Evolutionary conservation across 768 basidiomycete genomes (phyloP).

Genomic region (Naematelia aurantialba): DNA sequence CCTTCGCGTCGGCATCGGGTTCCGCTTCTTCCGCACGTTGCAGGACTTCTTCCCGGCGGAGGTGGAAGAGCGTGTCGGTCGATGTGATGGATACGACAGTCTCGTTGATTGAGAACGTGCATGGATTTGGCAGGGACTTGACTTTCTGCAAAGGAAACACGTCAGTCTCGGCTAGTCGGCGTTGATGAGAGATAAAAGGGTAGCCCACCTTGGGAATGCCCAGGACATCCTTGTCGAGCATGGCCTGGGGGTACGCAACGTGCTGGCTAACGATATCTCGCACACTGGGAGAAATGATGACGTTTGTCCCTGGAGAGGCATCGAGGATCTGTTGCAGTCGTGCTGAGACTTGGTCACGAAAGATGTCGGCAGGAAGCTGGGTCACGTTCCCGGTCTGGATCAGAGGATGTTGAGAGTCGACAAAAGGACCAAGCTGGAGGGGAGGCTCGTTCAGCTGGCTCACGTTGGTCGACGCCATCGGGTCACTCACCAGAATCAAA

Average conservation of each 20-base stretch:
- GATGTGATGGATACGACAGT: conserved; percentile 74
- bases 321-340: conserved; percentile 61
- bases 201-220: conserved; percentile 50
- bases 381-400: conserved; percentile 73
- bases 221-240: conserved; percentile 49
- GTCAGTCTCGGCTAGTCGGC: not conserved
- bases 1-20: conserved; percentile 47
- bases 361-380: conserved; percentile 63
- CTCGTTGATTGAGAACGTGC: conserved; percentile 77
- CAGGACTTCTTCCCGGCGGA: conserved; percentile 76
- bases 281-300: conserved; percentile 77
- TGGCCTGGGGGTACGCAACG: conserved; percentile 75
- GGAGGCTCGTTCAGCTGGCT: not conserved
- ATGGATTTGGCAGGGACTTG: conserved; percentile 75
- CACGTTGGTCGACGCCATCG: not conserved
- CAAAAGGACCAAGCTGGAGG: conserved; percentile 82
- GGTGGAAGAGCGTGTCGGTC: conserved; percentile 82
- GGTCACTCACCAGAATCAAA: conserved; percentile 64
- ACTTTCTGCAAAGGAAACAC: not conserved
- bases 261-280: conserved; percentile 76
- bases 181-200: not conserved
- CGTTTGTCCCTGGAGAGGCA: conserved; percentile 63
- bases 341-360: conserved; percentile 62
- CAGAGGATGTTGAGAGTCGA: conserved; percentile 70
- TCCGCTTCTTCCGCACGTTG: conserved; percentile 63